Evolutionary conservation across 495 filamentous ascomycete species (phyloP).

Genomic region (Xylaria cubensis): DNA sequence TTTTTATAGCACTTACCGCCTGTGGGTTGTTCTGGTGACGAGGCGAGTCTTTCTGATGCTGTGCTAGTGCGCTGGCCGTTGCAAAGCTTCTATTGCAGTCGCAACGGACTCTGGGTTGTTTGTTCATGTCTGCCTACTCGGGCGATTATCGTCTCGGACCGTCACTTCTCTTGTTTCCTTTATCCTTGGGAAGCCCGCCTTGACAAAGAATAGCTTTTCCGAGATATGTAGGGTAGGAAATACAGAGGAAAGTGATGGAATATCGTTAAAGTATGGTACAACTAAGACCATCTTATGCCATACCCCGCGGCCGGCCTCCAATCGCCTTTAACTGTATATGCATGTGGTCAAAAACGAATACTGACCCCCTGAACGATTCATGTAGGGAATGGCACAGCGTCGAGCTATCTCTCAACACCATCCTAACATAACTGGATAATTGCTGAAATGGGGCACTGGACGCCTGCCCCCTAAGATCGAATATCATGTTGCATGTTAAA

Average conservation of each 20-base stretch:
- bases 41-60: not conserved
- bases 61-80: not conserved
- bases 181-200: not conserved
- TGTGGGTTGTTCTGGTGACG: not conserved
- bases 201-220: not conserved
- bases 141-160: not conserved
- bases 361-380: not conserved
- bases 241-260: not conserved
- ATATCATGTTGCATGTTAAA: not conserved
- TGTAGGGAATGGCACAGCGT: not conserved
- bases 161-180: not conserved
- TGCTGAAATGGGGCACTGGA: not conserved
- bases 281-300: not conserved
- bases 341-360: not conserved
- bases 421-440: not conserved
- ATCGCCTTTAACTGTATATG: not conserved
- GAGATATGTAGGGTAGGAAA: not conserved
- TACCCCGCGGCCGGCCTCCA: not conserved
- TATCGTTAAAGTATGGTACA: not conserved
- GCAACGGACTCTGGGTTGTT: not conserved
- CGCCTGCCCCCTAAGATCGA: not conserved
- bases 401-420: not conserved
- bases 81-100: not conserved
- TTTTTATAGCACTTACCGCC: not conserved
- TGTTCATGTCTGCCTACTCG: not conserved